These are phyloP conservation scores for Globisporangium nagaii DNA, from an alignment of 352 stramenopile genomes.

Conservation along the genomic window DNA sequence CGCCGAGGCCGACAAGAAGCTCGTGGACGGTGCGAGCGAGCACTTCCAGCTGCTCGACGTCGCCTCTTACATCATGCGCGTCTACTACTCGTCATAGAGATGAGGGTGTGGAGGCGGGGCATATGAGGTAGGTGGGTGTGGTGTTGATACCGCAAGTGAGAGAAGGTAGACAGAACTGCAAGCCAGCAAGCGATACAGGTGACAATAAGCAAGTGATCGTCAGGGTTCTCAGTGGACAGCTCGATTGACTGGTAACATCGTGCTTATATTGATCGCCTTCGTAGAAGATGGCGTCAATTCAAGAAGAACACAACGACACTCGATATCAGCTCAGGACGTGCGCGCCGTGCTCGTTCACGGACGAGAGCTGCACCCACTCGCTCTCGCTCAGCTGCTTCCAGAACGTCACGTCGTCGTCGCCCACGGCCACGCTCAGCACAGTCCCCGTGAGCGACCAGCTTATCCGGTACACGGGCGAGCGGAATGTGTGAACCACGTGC, in stretches of 20 bases:
- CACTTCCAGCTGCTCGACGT: constrained; percentile 96
- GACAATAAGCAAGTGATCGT: too few relatives aligned
- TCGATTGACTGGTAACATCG: too few relatives aligned
- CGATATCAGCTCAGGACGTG: constrained; percentile 14
- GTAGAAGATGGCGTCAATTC: neutral
- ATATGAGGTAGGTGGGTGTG: too few relatives aligned
- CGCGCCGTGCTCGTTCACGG: constrained; percentile 62
- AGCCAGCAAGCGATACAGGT: too few relatives aligned
- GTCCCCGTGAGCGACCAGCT: constrained; percentile 62
- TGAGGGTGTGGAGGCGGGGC: too few relatives aligned
- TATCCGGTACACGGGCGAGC: constrained; percentile 71
- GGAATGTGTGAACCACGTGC: constrained; percentile 66
- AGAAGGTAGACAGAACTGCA: too few relatives aligned
- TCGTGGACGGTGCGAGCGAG: constrained; percentile 95
- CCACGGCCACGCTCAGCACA: constrained; percentile 16
- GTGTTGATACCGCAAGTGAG: too few relatives aligned
- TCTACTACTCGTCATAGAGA: constrained; percentile 53
- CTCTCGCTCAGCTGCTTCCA: constrained; percentile 69
- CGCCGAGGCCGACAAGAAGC: constrained; percentile 93
- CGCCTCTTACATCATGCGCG: constrained; percentile 77
- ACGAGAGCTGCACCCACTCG: constrained; percentile 70
- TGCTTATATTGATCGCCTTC: neutral
- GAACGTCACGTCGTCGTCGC: constrained; percentile 40
- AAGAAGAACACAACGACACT: too few relatives aligned
- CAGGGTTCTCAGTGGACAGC: too few relatives aligned